Evolutionary conservation across 192 early-diverging fungal species (phyloP).

Genomic region (Diversispora eburnea): DNA sequence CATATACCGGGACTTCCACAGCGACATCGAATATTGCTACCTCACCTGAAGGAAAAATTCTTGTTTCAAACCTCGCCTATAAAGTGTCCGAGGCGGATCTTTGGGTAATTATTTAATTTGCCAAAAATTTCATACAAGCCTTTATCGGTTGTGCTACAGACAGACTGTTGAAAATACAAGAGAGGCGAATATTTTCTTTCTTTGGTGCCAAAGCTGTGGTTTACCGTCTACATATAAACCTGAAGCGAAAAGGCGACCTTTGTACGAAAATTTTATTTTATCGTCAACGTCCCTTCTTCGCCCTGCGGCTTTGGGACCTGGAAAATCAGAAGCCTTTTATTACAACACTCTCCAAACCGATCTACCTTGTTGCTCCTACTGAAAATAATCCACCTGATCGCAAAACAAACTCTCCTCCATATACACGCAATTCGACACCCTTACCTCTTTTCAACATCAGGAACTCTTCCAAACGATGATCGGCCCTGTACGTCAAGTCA

Average conservation of each 20-base stretch:
- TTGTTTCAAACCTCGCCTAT: conserved; percentile 55
- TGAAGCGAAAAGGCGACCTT: conserved; percentile 26
- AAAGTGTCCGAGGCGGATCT: conserved; percentile 52
- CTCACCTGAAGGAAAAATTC: conserved; percentile 48
- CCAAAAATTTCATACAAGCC: conserved; percentile 25
- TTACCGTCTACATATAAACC: conserved; percentile 20
- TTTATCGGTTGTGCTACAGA: conserved; percentile 23
- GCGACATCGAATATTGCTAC: conserved; percentile 32
- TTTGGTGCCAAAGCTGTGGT: conserved; percentile 31
- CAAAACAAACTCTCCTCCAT: conserved; percentile 28
- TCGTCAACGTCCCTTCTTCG: conserved; percentile 28
- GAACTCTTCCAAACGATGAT: conserved; percentile 41
- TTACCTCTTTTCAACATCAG: conserved; percentile 13
- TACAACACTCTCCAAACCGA: conserved; percentile 21
- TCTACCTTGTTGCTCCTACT: conserved; percentile 19
- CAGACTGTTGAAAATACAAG: conserved; percentile 10
- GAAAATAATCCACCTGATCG: conserved; percentile 18
- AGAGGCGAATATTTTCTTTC: conserved; percentile 29
- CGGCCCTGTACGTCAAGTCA: conserved; percentile 49
- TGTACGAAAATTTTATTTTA: conserved; percentile 26
- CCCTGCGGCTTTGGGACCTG: conserved; percentile 28
- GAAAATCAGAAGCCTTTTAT: conserved; percentile 19
- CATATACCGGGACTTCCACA: conserved; percentile 34
- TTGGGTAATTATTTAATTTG: conserved; percentile 44
- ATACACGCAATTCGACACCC: conserved; percentile 24